A percentile compares a stretch with the other conserved stretches of the same genome.
phyloP scores from a whole-genome alignment of 768 basidiomycete species.

The Podaxis sp. region DNA sequence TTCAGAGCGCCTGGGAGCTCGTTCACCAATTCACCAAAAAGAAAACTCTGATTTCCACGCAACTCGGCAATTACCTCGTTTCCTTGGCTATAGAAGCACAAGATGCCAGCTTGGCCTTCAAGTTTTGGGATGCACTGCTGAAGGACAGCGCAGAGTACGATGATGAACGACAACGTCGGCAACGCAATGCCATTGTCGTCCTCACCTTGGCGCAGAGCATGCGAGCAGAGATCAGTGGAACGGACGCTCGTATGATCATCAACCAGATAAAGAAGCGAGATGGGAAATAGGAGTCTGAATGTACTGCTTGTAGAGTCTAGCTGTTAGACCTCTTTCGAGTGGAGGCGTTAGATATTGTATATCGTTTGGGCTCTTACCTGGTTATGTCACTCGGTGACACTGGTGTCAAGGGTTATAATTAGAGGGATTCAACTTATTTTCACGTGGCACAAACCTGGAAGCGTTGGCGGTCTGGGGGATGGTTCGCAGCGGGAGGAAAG shows the following conservation, averaged over 20 bases:
- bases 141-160: constrained; percentile 44
- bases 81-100: constrained; percentile 46
- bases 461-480: not conserved
- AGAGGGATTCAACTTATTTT: constrained; percentile 18
- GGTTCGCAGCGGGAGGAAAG: constrained; percentile 21
- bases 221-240: constrained; percentile 9
- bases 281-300: constrained; percentile 25
- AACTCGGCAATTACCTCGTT: constrained; percentile 53
- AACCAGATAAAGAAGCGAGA: constrained; percentile 5
- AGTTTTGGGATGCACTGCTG: constrained; percentile 58
- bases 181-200: constrained; percentile 42
- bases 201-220: constrained; percentile 27
- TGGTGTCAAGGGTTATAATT: constrained; percentile 10
- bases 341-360: constrained; percentile 14
- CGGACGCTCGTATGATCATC: constrained; percentile 13
- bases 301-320: constrained; percentile 3
- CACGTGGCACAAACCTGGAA: constrained; percentile 25
- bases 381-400: not conserved
- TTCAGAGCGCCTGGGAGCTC: constrained; percentile 43
- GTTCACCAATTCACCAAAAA: constrained; percentile 36
- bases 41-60: constrained; percentile 39
- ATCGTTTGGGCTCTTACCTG: not conserved
- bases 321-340: not conserved
- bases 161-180: constrained; percentile 42
- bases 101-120: constrained; percentile 53